Percentiles rank a stretch among this genome's conserved stretches.
Conservation (phyloP, 129 eudicot genomes). For the Centaurea solstitialis region DNA sequence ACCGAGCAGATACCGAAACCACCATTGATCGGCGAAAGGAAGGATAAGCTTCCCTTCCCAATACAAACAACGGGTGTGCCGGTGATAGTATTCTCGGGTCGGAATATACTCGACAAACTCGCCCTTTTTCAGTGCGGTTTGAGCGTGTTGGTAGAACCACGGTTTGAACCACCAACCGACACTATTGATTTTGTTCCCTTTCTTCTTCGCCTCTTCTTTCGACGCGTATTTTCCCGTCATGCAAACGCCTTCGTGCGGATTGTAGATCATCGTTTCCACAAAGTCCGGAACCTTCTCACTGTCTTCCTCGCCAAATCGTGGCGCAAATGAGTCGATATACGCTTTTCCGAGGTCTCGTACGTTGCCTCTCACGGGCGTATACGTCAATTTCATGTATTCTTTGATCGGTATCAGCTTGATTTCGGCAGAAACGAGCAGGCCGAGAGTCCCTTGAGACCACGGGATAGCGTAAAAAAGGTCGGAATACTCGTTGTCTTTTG, state of each 20-base stretch:
- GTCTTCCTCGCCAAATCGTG: conserved; percentile 81
- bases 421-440: conserved; percentile 92
- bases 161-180: conserved; percentile 89
- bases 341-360: conserved; percentile 73
- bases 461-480: conserved; percentile 48
- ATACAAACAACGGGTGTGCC: conserved; percentile 87
- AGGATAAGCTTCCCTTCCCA: conserved; percentile 96
- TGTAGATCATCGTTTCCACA: conserved; percentile 78
- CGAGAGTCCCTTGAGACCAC: conserved; percentile 84
- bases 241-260: conserved; percentile 67
- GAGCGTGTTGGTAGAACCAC: conserved; percentile 91
- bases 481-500: conserved; percentile 81
- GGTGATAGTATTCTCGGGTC: conserved; percentile 83
- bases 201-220: conserved; percentile 65
- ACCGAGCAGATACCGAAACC: conserved; percentile 76
- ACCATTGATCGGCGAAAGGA: conserved; percentile 82
- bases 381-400: conserved; percentile 86
- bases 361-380: conserved; percentile 68
- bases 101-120: conserved; percentile 93
- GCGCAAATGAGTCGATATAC: conserved; percentile 73
- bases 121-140: conserved; percentile 64
- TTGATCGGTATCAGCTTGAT: conserved; percentile 85
- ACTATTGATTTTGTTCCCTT: conserved; percentile 65
- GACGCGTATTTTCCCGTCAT: conserved; percentile 48
- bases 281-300: conserved; percentile 75